Base-by-base conservation (phyloP, 164 flowering plant genomes). In the Chimonanthus praecox region DNA sequence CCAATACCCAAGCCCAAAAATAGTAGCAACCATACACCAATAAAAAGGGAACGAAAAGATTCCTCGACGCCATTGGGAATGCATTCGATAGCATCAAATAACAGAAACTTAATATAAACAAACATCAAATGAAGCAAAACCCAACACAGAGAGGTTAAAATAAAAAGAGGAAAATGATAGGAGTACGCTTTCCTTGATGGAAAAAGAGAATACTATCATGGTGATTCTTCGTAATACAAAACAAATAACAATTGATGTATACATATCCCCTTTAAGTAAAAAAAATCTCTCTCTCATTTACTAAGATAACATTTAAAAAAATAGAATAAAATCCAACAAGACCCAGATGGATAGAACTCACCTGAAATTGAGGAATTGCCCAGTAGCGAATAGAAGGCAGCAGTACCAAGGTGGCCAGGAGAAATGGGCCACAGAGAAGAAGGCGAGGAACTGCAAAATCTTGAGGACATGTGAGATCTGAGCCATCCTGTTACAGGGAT, bases 311-410 rank as follows among this genome's bases (percentile, higher is more conserved):
- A 33, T 33, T 45, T 18, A 49, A 20, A 48, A 16, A 68, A 16
- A 47, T 43, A 33, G 49, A 65, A 66, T 47, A 63, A 63, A 63
- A 63, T 44, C 69, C 16, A 47, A 67, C n/a, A 45, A 21, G 3
- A 67, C 58, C 16, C 16, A 54, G 16, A 54, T 54, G 60, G 60
- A 54, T 13, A 67, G 45, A 58, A 20, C 60, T 61, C 33, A 94
- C 98, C 91, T 94, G 89, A 90, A 85, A 77, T 94, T 94, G 79
- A 94, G 94, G 84, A 88, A 92, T 82, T 92, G 98, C 58, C 97
- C 98, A 43, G 84, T 82, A 72, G 81, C 21, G 73, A 92, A 78
- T 73, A 92, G 92, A 49, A 93, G 92, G 86, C 85, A 94, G 78
- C 88, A 92, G 85, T 84, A 91, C 73, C 92, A 73, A 49, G 94